phyloP scores from a whole-genome alignment of 2,329 filamentous ascomycete genomes.

The Penicillium capsulatum region DNA sequence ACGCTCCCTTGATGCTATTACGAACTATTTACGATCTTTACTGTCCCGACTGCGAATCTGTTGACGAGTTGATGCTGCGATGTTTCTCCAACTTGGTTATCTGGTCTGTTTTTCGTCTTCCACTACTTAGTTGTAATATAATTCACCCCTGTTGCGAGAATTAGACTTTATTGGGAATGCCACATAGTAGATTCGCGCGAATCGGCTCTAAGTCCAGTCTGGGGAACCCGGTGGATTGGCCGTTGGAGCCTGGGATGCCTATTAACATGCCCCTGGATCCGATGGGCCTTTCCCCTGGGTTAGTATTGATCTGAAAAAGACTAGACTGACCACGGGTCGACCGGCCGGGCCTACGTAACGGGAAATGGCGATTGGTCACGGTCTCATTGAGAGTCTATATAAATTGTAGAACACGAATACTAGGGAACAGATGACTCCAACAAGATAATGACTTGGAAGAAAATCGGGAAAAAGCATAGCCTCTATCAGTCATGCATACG shows the following conservation, averaged over 20 bases:
- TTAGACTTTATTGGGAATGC: neutral
- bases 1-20: conserved; percentile 21
- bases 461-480: conserved; percentile 18
- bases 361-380: conserved; percentile 13
- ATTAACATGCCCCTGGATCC: no score
- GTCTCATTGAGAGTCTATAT: conserved; percentile 20
- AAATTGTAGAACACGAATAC: conserved; percentile 7
- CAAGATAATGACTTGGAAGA: conserved; percentile 16
- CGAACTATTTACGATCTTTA: conserved; percentile 24
- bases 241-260: no score
- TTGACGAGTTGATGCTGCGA: conserved; percentile 14
- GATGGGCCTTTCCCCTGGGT: no score
- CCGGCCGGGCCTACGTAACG: conserved; percentile 5
- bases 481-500: conserved; percentile 29
- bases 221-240: neutral
- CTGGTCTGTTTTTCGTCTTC: conserved; percentile 1
- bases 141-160: conserved; percentile 4
- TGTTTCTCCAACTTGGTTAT: conserved; percentile 4
- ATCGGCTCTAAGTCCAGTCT: neutral
- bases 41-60: conserved; percentile 7
- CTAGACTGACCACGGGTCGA: conserved; percentile 1
- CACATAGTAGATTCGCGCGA: neutral
- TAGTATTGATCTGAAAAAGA: no score
- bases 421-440: conserved; percentile 19
- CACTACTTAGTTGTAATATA: conserved; percentile 25